These are phyloP conservation scores for Vaccinium myrtillus DNA, from an alignment of 148 eudicot species.

Conservation along the genomic window DNA sequence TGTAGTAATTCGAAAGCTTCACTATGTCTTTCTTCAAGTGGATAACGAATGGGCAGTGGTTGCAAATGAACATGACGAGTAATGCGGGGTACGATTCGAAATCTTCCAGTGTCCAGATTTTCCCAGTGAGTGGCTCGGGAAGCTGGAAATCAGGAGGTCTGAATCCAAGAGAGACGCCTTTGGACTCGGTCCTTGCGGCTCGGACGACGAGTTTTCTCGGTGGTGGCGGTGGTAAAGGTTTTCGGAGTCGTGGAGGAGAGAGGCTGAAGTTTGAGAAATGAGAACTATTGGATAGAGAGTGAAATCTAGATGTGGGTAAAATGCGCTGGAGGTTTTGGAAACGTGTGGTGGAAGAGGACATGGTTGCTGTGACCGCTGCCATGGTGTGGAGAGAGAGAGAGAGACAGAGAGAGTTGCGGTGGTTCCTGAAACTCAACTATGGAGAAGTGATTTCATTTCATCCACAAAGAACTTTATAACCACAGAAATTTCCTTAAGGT, in stretches of 20 bases:
- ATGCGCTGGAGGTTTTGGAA: neutral
- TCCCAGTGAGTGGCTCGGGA: conserved; percentile 87
- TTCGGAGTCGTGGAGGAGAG: conserved; percentile 14
- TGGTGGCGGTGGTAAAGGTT: neutral
- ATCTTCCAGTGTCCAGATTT: conserved; percentile 71
- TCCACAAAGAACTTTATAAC: neutral
- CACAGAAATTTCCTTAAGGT: no score
- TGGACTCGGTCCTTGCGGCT: conserved; percentile 78
- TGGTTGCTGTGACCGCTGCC: conserved; percentile 19
- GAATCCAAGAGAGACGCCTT: conserved; percentile 56
- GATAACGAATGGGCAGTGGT: conserved; percentile 93
- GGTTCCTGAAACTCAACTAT: neutral
- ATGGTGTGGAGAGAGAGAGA: conserved; percentile 17
- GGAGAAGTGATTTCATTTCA: neutral
- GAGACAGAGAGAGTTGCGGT: neutral
- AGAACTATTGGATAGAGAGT: conserved; percentile 10
- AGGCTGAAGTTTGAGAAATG: conserved; percentile 12
- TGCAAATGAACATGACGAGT: conserved; percentile 96
- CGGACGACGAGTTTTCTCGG: conserved; percentile 34
- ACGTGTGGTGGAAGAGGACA: conserved; percentile 18
- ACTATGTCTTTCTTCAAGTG: conserved; percentile 83
- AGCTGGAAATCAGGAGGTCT: conserved; percentile 76
- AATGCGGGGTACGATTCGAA: conserved; percentile 80
- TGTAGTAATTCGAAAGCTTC: conserved; percentile 82
- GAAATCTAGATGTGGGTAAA: neutral